Percentiles rank a stretch among this genome's conserved stretches.
Conservation (phyloP, 306 rosid genomes). For the Fragaria ananassa region DNA sequence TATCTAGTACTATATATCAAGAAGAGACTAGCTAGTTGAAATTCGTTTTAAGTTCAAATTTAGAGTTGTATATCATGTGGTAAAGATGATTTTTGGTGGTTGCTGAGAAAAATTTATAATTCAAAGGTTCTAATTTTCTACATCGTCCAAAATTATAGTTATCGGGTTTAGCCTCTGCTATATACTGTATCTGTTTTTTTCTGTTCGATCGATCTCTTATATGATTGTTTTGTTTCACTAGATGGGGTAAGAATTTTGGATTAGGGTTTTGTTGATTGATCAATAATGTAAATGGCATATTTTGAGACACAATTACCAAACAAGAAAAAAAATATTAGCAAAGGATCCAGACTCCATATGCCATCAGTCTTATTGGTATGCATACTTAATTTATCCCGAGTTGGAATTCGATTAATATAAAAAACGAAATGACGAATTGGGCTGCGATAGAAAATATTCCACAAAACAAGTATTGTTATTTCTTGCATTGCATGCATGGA, state of each 20-base stretch:
- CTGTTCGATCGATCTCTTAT: background rate
- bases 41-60: background rate
- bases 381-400: background rate
- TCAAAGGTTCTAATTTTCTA: background rate
- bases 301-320: background rate
- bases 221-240: background rate
- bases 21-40: conserved; percentile 1
- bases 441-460: conserved; percentile 12
- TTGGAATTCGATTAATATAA: conserved; percentile 20
- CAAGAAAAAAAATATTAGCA: background rate
- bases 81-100: background rate
- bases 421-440: conserved; percentile 5
- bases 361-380: conserved; percentile 11
- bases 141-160: no score
- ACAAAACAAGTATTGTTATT: conserved; percentile 4
- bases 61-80: background rate
- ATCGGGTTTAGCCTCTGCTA: background rate
- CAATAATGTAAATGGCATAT: background rate
- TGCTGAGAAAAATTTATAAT: background rate
- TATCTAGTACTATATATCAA: background rate
- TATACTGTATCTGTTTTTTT: no score
- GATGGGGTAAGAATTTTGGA: background rate
- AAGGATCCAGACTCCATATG: background rate
- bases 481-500: conserved; percentile 25
- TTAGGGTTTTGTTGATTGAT: background rate